A percentile compares a stretch with the other conserved stretches of the same genome.
Conservation (phyloP, 2,329 filamentous ascomycete species). For the Arthrobotrys pseudoclavata region DNA sequence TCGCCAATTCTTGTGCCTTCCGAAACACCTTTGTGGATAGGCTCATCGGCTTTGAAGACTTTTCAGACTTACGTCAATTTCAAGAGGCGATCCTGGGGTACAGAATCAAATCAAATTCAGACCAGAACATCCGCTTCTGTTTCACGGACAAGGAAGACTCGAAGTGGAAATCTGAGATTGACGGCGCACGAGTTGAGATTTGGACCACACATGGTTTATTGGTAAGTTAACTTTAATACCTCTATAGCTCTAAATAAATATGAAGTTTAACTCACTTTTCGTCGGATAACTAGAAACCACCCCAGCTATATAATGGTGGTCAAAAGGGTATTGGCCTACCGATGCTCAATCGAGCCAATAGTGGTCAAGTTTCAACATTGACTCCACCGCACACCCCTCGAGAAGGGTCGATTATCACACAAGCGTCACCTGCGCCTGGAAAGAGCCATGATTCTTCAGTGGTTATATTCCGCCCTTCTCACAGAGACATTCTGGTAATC, state of each 20-base stretch:
- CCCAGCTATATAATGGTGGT: constrained; percentile 12
- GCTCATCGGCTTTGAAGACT: constrained; percentile 42
- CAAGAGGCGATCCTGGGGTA: constrained; percentile 44
- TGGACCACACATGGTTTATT: constrained; percentile 35
- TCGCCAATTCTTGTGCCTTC: constrained; percentile 43
- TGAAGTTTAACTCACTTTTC: neutral
- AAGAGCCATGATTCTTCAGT: constrained; percentile 44
- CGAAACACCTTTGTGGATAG: constrained; percentile 36
- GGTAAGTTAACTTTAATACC: constrained; percentile 36
- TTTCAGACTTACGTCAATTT: constrained; percentile 42
- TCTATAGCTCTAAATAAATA: neutral
- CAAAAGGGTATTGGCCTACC: constrained; percentile 32
- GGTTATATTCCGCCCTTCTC: constrained; percentile 42
- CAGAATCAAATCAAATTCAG: constrained; percentile 33
- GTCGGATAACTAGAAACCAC: constrained; percentile 11
- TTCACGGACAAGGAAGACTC: constrained; percentile 36
- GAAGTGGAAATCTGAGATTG: constrained; percentile 14
- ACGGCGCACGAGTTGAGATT: constrained; percentile 40
- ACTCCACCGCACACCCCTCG: constrained; percentile 9
- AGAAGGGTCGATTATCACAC: constrained; percentile 42
- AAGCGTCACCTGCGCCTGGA: neutral
- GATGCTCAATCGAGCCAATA: constrained; percentile 18
- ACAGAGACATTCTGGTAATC: constrained; percentile 43
- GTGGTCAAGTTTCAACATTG: constrained; percentile 3
- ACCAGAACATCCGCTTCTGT: constrained; percentile 39